A percentile compares a stretch with the other conserved stretches of the same genome.
These are phyloP conservation scores for Kodamaea ohmeri DNA, from an alignment of 1,139 yeast species.

Conservation along the genomic window DNA sequence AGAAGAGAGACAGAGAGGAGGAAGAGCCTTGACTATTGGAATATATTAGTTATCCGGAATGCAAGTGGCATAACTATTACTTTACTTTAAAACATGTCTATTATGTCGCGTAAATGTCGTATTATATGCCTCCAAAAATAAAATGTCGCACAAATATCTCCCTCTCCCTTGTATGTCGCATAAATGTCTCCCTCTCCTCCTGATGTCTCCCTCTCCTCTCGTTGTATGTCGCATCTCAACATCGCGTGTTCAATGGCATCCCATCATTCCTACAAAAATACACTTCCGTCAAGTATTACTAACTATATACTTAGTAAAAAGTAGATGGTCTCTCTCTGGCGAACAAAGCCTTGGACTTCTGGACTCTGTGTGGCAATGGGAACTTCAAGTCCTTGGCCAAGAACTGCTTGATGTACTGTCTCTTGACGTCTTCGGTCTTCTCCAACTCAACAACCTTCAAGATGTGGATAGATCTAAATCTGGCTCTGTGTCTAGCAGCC, in stretches of 20 bases:
- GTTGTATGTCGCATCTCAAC: no score
- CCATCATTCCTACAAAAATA: neutral
- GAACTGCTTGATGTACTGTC: constrained; percentile 98
- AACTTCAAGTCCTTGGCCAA: constrained; percentile 93
- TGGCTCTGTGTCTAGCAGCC: constrained; percentile 99
- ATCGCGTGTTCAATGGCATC: no score
- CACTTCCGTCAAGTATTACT: constrained; percentile 1
- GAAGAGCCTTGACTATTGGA: no score
- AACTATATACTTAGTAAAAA: constrained; percentile 61
- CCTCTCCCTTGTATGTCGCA: no score
- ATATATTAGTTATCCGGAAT: no score
- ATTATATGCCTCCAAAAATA: no score
- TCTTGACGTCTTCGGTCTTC: constrained; percentile 97
- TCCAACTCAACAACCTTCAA: constrained; percentile 98
- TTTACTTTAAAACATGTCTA: no score
- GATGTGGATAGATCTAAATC: constrained; percentile 99
- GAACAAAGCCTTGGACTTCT: constrained; percentile 84
- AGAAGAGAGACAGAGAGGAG: no score
- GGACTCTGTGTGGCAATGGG: constrained; percentile 99
- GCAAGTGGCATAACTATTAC: no score
- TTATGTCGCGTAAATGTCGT: no score
- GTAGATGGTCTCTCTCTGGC: constrained; percentile 95
- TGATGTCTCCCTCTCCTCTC: neutral
- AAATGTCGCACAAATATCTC: no score
- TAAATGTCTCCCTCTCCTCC: no score